phyloP scores from a whole-genome alignment of 768 basidiomycete species.

The Tylopilus subfusipes region DNA sequence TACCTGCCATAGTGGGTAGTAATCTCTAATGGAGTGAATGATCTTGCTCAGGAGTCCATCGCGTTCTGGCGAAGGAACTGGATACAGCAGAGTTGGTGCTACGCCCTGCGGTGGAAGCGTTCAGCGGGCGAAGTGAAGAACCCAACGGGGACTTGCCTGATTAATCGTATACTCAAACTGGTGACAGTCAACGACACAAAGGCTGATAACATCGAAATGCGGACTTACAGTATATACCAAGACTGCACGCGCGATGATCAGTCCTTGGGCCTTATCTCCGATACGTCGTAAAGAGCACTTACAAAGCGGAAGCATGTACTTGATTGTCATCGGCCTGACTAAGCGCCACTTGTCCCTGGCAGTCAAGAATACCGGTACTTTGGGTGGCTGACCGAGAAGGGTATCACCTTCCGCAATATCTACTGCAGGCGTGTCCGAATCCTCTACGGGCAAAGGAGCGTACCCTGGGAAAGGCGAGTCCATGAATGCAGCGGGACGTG shows the following conservation, averaged over 20 bases:
- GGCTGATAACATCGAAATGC: not conserved
- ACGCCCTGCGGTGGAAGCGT: constrained; percentile 55
- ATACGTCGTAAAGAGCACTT: constrained; percentile 31
- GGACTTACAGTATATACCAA: constrained; percentile 58
- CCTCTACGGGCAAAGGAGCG: constrained; percentile 36
- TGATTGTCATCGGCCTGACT: constrained; percentile 70
- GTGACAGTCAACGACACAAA: not conserved
- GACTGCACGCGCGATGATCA: constrained; percentile 35
- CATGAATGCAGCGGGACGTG: constrained; percentile 51
- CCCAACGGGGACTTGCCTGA: constrained; percentile 46
- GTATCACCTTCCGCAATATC: constrained; percentile 30
- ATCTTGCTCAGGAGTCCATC: constrained; percentile 68
- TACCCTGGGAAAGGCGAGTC: constrained; percentile 38
- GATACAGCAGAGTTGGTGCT: constrained; percentile 85
- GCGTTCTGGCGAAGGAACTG: constrained; percentile 62
- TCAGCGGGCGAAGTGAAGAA: not conserved
- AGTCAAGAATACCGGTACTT: constrained; percentile 52
- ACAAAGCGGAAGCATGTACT: constrained; percentile 95
- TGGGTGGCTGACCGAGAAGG: constrained; percentile 32
- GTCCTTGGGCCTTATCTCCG: constrained; percentile 4
- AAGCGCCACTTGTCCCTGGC: constrained; percentile 75
- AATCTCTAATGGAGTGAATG: constrained; percentile 83
- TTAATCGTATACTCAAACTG: constrained; percentile 93
- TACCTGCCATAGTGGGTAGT: constrained; percentile 95
- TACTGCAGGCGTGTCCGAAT: constrained; percentile 15